A percentile compares a stretch with the other conserved stretches of the same genome.
Evolutionary conservation across 2,329 filamentous ascomycete species (phyloP).

Genomic region (Penicillium nordicum): DNA sequence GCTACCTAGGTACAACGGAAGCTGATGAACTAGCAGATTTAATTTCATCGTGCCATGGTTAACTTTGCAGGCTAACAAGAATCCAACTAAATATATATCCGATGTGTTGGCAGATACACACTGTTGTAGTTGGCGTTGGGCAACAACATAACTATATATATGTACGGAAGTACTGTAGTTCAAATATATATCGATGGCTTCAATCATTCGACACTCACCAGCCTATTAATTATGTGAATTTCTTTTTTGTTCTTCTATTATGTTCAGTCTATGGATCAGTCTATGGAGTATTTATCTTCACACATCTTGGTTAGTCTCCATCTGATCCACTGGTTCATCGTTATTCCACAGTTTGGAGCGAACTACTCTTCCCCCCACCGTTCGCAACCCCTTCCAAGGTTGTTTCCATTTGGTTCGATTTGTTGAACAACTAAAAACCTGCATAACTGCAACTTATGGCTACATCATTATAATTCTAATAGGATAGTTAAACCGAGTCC

Average conservation of each 20-base stretch:
- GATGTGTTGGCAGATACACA: slow-evolving; percentile 20
- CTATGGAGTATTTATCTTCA: neutral
- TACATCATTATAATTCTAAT: neutral
- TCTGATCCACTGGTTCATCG: slow-evolving; percentile 11
- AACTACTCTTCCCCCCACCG: slow-evolving; percentile 7
- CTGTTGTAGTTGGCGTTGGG: slow-evolving; percentile 2
- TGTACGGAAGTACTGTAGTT: neutral
- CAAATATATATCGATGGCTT: neutral
- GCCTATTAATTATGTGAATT: too few relatives aligned
- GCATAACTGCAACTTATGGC: neutral
- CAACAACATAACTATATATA: slow-evolving; percentile 7
- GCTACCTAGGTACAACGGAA: neutral
- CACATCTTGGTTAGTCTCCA: slow-evolving; percentile 6
- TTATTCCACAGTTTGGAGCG: slow-evolving; percentile 9
- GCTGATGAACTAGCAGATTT: neutral
- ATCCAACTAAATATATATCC: neutral
- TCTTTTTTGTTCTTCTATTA: too few relatives aligned
- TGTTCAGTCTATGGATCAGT: neutral
- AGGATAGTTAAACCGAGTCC: too few relatives aligned
- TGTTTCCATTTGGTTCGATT: too few relatives aligned
- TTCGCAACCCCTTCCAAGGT: neutral
- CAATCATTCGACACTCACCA: neutral
- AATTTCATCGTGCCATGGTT: slow-evolving; percentile 15
- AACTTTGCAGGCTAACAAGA: neutral
- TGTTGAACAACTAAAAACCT: neutral